phyloP scores from a whole-genome alignment of 345 rosid species.

The Alliaria petiolata region DNA sequence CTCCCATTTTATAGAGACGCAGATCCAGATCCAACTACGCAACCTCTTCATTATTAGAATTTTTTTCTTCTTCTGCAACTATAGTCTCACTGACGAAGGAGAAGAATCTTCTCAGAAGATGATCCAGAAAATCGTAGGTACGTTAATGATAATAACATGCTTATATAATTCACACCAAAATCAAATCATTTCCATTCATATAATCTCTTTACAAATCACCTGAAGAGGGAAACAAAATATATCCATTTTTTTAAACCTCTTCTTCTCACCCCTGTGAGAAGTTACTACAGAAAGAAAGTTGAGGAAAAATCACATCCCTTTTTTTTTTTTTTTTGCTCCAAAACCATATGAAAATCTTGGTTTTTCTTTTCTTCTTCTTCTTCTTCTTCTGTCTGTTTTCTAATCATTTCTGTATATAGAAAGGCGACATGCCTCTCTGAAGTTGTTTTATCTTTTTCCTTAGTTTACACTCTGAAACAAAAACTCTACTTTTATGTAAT shows the following conservation, averaged over 20 bases:
- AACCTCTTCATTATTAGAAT: background rate
- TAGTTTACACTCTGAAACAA: constrained; percentile 30
- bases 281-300: constrained; percentile 13
- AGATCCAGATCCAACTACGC: constrained; percentile 25
- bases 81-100: background rate
- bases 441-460: background rate
- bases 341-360: constrained; percentile 4
- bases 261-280: constrained; percentile 29
- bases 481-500: constrained; percentile 22
- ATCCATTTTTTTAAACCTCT: background rate
- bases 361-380: background rate
- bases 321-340: constrained; percentile 3
- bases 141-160: background rate
- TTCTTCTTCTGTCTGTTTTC: constrained; percentile 13
- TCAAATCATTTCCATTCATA: constrained; percentile 31
- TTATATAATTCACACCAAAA: constrained; percentile 30
- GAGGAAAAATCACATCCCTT: background rate
- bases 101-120: no score
- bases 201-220: constrained; percentile 29
- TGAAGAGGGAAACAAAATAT: constrained; percentile 8
- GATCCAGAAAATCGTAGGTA: background rate
- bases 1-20: constrained; percentile 3
- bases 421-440: constrained; percentile 31
- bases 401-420: constrained; percentile 28
- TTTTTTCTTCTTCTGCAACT: constrained; percentile 5